A percentile compares a stretch with the other conserved stretches of the same genome.
phyloP scores from a whole-genome alignment of 345 rosid species.

The Brassica carinata region DNA sequence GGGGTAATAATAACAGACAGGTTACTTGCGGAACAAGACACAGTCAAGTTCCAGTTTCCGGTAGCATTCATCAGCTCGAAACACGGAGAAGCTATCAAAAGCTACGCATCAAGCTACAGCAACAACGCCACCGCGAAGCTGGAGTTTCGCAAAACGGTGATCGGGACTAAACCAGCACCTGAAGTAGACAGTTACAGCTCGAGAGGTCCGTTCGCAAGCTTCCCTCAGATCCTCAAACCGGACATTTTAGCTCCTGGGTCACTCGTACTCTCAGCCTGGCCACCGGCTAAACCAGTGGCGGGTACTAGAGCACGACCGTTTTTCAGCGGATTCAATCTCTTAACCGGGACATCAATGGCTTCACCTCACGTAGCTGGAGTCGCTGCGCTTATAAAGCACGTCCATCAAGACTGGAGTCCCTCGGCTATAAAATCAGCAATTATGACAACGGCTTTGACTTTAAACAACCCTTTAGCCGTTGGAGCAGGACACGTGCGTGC shows the following conservation, averaged over 20 bases:
- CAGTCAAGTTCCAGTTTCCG: slow-evolving; percentile 17
- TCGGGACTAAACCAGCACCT: slow-evolving; percentile 46
- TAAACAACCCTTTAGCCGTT: slow-evolving; percentile 61
- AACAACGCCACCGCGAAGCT: slow-evolving; percentile 34
- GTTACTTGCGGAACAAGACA: slow-evolving; percentile 20
- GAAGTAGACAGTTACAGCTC: slow-evolving; percentile 49
- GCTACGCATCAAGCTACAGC: slow-evolving; percentile 15
- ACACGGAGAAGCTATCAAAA: slow-evolving; percentile 20
- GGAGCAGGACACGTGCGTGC: slow-evolving; percentile 61
- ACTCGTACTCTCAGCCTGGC: slow-evolving; percentile 53
- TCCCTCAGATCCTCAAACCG: slow-evolving; percentile 55
- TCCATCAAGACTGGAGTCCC: slow-evolving; percentile 57
- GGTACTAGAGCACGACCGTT: slow-evolving; percentile 14
- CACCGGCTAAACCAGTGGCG: slow-evolving; percentile 18
- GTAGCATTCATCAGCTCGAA: slow-evolving; percentile 38
- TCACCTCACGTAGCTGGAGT: slow-evolving; percentile 59
- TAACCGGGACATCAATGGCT: slow-evolving; percentile 68
- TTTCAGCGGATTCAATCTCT: slow-evolving; percentile 42
- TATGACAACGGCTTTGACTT: slow-evolving; percentile 52
- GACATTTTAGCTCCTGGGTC: slow-evolving; percentile 64
- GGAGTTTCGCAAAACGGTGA: slow-evolving; percentile 44
- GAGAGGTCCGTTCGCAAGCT: slow-evolving; percentile 56
- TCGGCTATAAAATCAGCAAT: slow-evolving; percentile 60
- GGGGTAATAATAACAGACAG: slow-evolving; percentile 43
- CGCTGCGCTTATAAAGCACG: slow-evolving; percentile 53